Evolutionary conservation across 257 asterid genomes (phyloP).

Genomic region (Coffea canephora): DNA sequence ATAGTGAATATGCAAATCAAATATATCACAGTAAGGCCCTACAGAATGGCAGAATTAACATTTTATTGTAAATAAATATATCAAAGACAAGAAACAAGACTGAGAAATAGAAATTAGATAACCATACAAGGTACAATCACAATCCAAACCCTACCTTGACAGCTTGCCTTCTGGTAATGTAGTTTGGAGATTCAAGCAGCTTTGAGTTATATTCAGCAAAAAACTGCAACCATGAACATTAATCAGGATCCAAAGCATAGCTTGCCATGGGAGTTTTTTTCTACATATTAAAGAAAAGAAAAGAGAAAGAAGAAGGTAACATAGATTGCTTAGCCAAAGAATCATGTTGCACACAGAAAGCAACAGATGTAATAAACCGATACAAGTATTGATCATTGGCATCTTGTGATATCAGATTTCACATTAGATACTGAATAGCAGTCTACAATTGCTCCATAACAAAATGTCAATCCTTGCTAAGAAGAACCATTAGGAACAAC

Average conservation of each 20-base stretch:
- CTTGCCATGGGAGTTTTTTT: background rate
- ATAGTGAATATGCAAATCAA: background rate
- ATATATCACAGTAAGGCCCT: background rate
- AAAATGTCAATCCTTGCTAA: background rate
- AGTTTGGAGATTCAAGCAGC: constrained; percentile 75
- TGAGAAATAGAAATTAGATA: background rate
- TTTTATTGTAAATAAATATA: background rate
- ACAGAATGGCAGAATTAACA: background rate
- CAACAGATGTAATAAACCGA: background rate
- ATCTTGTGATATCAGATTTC: background rate
- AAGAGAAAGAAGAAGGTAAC: background rate
- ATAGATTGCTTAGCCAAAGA: background rate
- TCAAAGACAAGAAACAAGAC: background rate
- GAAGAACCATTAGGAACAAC: background rate
- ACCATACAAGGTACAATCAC: no score
- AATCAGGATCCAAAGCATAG: constrained; percentile 1
- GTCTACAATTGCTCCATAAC: background rate
- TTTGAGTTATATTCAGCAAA: constrained; percentile 81
- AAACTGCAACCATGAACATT: constrained; percentile 46
- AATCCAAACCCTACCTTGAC: constrained; percentile 52
- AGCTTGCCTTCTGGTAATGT: constrained; percentile 91
- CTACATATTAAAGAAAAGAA: background rate
- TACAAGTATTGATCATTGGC: background rate
- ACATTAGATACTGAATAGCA: background rate
- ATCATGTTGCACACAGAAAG: background rate